Evolutionary conservation across 108 stramenopile genomes (phyloP), one percentile per base, ranked within the genome.

Genomic region (Epipyxis sp.): DNA sequence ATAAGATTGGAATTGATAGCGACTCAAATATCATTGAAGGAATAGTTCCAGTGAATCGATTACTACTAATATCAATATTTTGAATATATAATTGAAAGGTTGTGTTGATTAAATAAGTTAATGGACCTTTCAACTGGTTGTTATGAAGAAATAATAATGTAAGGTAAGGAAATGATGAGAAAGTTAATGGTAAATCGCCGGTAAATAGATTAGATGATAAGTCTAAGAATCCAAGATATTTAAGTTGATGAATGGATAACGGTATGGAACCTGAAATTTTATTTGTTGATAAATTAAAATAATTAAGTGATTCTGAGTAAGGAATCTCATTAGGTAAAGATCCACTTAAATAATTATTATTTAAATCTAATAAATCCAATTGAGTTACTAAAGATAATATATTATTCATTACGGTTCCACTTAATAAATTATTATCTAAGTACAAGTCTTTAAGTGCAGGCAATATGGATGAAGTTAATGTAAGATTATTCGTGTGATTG

Each of bases 11-110:
- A n/a, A n/a, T n/a, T n/a, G n/a, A n/a, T n/a, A n/a, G n/a, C n/a
- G n/a, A n/a, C n/a, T n/a, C n/a, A n/a, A n/a, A n/a, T n/a, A n/a
- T n/a, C n/a, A n/a, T n/a, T n/a, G 35, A 20, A 25, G 65, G 65
- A 25, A 68, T 68, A 20, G 65, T 68, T 20, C 65, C 65, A 13
- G 65, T 68, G 16, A 68, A 68, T 20, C 65, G 40, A 25, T 68
- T 68, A 20, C 13, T 16, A 68, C 29, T 68, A 25, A 68, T 37
- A 25, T 37, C 65, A 20, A 68, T n/a, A n/a, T n/a, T n/a, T n/a
- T n/a, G n/a, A n/a, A n/a, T n/a, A n/a, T n/a, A n/a, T n/a, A n/a
- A n/a, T n/a, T n/a, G n/a, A n/a, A n/a, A n/a, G n/a, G n/a, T n/a
- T n/a, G n/a, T n/a, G n/a, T n/a, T n/a, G n/a, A n/a, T n/a, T n/a